Conservation (phyloP, 2,329 filamentous ascomycete genomes). For the Aureobasidium sp. region DNA sequence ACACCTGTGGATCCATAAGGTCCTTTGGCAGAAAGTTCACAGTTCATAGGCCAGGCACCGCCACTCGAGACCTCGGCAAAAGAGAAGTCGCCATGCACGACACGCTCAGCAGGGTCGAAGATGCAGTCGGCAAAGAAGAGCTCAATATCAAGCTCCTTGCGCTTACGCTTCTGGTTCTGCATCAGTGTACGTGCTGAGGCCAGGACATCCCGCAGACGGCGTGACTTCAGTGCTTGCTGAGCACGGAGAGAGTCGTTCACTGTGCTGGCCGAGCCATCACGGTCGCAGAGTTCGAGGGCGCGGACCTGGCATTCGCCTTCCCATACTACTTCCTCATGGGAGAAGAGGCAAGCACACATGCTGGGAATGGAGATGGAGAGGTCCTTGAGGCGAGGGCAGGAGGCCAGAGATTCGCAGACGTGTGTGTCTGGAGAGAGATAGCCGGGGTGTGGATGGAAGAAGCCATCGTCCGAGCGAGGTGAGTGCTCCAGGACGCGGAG, state of each 20-base stretch:
- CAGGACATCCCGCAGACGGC: conserved; percentile 35
- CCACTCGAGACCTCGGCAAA: conserved; percentile 35
- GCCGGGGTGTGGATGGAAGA: conserved; percentile 45
- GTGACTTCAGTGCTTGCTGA: conserved; percentile 9
- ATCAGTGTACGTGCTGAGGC: conserved; percentile 37
- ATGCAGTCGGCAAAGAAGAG: conserved; percentile 47
- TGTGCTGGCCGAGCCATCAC: conserved; percentile 20
- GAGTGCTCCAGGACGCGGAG: conserved; percentile 47
- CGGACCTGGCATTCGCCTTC: conserved; percentile 43
- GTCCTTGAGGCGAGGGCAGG: conserved; percentile 41
- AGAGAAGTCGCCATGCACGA: conserved; percentile 44
- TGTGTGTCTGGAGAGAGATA: conserved; percentile 33
- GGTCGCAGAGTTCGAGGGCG: conserved; percentile 39
- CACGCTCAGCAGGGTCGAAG: conserved; percentile 40
- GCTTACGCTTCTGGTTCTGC: conserved; percentile 29
- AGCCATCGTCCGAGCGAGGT: conserved; percentile 45
- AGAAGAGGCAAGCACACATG: conserved; percentile 42
- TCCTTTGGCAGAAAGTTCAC: conserved; percentile 37
- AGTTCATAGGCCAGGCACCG: conserved; percentile 35
- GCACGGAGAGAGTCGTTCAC: conserved; percentile 19
- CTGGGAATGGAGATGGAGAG: conserved; percentile 43
- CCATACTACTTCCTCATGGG: conserved; percentile 38
- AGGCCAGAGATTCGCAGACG: conserved; percentile 41
- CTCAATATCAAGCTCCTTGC: conserved; percentile 38
- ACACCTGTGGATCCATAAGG: conserved; percentile 44